These are phyloP conservation scores for Scenedesmus sp. DNA, from an alignment of 163 green algal genomes.

Conservation along the genomic window DNA sequence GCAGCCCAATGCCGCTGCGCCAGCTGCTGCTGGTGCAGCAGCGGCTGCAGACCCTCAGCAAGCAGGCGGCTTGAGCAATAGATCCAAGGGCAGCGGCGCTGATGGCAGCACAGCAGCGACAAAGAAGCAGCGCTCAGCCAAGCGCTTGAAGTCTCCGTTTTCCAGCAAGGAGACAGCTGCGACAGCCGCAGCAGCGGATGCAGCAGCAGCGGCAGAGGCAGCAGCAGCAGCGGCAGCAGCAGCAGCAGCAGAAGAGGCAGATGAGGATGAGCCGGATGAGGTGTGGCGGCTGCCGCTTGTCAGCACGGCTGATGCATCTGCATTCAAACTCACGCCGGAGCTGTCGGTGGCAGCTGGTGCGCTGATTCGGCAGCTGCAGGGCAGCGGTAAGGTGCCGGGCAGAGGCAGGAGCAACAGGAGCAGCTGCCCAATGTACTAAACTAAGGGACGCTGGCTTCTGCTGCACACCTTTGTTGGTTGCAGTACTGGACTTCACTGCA, in stretches of 20 bases:
- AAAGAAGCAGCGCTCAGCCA: not conserved
- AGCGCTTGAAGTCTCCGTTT: not conserved
- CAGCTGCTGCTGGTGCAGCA: not conserved
- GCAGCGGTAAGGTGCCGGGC: not conserved
- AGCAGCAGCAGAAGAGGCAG: constrained; percentile 12
- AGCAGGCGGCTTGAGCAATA: not conserved
- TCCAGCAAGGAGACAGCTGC: not conserved
- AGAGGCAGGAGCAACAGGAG: not conserved
- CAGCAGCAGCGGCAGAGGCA: constrained; percentile 1
- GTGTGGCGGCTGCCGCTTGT: constrained; percentile 43
- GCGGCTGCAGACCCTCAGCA: not conserved
- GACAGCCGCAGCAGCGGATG: not conserved
- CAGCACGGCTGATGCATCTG: not conserved
- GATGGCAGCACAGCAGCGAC: not conserved
- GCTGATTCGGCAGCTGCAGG: constrained; percentile 41
- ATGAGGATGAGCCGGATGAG: not conserved
- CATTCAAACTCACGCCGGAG: constrained; percentile 26
- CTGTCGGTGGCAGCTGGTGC: constrained; percentile 36
- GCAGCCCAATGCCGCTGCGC: not conserved
- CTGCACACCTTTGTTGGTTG: not conserved
- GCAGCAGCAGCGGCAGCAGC: not conserved
- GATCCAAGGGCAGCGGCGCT: not conserved
- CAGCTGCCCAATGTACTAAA: constrained; percentile 35
- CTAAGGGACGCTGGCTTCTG: not conserved
- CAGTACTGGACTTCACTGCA: no score